These are phyloP conservation scores for Alternaria infectoria DNA, from an alignment of 2,329 filamentous ascomycete genomes.

Conservation along the genomic window DNA sequence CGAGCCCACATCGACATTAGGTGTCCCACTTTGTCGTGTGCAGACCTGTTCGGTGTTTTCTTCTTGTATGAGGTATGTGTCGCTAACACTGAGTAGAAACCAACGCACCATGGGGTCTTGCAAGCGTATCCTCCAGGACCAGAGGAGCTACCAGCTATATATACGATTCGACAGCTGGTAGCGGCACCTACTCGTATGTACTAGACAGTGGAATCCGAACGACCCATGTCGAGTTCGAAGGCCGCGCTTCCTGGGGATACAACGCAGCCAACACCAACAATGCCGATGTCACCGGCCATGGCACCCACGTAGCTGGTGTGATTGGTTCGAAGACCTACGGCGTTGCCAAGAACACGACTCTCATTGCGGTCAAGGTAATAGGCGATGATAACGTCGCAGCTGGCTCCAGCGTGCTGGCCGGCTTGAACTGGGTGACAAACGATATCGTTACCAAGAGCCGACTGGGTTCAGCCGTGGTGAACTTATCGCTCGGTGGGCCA, in stretches of 20 bases:
- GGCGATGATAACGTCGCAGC: constrained; percentile 14
- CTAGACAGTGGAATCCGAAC: constrained; percentile 68
- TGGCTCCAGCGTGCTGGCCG: constrained; percentile 30
- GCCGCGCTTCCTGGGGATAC: constrained; percentile 37
- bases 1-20: neutral
- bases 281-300: constrained; percentile 39
- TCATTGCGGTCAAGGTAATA: constrained; percentile 48
- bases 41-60: neutral
- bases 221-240: constrained; percentile 54
- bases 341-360: constrained; percentile 40
- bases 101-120: constrained; percentile 38
- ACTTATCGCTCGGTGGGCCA: constrained; percentile 46
- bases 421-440: constrained; percentile 42
- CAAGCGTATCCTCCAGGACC: constrained; percentile 32
- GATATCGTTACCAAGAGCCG: constrained; percentile 39
- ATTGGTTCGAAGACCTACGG: constrained; percentile 39
- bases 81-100: constrained; percentile 17
- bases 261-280: constrained; percentile 31
- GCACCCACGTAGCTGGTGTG: constrained; percentile 42
- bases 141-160: constrained; percentile 26
- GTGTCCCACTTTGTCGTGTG: neutral
- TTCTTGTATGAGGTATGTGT: neutral
- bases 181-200: constrained; percentile 54
- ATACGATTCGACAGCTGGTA: constrained; percentile 32
- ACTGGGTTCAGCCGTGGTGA: constrained; percentile 40